A percentile compares a stretch with the other conserved stretches of the same genome.
Evolutionary conservation across 106 monocot species (phyloP).

Genomic region (Cymbidium sinense): DNA sequence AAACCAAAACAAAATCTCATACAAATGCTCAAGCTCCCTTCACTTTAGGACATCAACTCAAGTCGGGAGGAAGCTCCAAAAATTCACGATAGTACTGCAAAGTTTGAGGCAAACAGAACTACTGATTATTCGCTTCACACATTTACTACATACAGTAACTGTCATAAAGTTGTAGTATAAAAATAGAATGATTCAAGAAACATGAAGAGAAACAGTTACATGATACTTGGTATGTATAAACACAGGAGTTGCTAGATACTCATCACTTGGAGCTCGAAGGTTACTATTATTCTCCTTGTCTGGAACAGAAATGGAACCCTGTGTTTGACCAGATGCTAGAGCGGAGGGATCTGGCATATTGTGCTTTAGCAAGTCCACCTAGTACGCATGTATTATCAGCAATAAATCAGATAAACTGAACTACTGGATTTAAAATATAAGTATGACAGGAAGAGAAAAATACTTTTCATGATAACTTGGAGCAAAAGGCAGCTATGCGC

Average conservation of each 20-base stretch:
- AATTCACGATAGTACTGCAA: not conserved
- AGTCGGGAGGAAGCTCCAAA: not conserved
- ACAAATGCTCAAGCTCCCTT: not conserved
- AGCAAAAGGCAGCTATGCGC: not conserved
- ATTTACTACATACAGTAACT: not conserved
- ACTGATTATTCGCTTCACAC: not conserved
- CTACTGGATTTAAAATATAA: not conserved
- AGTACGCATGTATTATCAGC: slow-evolving; percentile 5
- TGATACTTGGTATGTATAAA: slow-evolving; percentile 82
- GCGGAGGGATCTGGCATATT: slow-evolving; percentile 81
- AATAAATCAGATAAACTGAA: not conserved
- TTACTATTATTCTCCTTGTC: slow-evolving; percentile 58
- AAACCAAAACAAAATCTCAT: too few relatives aligned
- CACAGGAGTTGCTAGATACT: slow-evolving; percentile 56
- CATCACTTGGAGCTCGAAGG: slow-evolving; percentile 19
- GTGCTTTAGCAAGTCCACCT: slow-evolving; percentile 97
- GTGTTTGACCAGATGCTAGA: slow-evolving; percentile 28
- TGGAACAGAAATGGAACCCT: slow-evolving; percentile 24
- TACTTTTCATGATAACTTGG: not conserved
- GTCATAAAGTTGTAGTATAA: not conserved
- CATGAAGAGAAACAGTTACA: not conserved
- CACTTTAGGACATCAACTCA: not conserved
- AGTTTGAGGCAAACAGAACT: not conserved
- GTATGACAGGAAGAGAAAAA: not conserved
- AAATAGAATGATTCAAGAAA: not conserved